Conservation (phyloP, 768 basidiomycete species). For the Panellus pusillus region DNA sequence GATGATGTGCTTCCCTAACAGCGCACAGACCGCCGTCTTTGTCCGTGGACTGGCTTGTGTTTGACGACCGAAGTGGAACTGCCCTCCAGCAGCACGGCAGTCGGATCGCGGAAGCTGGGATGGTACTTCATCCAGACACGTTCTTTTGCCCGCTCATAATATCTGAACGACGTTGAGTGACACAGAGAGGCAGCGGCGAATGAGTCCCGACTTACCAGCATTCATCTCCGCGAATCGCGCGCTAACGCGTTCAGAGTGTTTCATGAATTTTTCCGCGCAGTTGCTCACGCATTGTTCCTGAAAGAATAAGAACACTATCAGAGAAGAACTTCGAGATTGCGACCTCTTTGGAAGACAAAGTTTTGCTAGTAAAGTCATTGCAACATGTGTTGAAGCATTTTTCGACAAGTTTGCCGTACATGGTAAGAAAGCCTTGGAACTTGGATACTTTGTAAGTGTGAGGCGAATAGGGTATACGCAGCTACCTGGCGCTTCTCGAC, state of each 20-base stretch:
- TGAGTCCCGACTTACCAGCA: conserved; percentile 61
- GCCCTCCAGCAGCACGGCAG: no score
- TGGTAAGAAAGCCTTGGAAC: conserved; percentile 98
- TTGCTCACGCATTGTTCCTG: conserved; percentile 90
- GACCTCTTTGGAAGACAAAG: conserved; percentile 92
- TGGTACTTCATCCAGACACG: background rate
- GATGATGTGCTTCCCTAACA: no score
- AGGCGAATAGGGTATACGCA: background rate
- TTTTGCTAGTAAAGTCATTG: conserved; percentile 96
- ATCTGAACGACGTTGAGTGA: conserved; percentile 1
- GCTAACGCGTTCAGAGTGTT: conserved; percentile 92
- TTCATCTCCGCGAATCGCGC: conserved; percentile 91
- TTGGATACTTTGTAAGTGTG: conserved; percentile 30
- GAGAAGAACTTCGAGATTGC: background rate
- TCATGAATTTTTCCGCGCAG: conserved; percentile 97
- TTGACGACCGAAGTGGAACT: no score
- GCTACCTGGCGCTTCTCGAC: conserved; percentile 95
- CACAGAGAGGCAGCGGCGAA: background rate
- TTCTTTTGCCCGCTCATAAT: conserved; percentile 19
- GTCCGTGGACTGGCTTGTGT: no score
- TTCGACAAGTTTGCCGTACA: conserved; percentile 94
- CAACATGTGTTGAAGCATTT: conserved; percentile 94
- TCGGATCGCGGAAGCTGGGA: no score
- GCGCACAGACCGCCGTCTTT: no score
- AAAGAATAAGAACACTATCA: conserved; percentile 2